These are phyloP conservation scores for Eutrema salsugineum DNA, from an alignment of 441 rosid species.

Conservation along the genomic window DNA sequence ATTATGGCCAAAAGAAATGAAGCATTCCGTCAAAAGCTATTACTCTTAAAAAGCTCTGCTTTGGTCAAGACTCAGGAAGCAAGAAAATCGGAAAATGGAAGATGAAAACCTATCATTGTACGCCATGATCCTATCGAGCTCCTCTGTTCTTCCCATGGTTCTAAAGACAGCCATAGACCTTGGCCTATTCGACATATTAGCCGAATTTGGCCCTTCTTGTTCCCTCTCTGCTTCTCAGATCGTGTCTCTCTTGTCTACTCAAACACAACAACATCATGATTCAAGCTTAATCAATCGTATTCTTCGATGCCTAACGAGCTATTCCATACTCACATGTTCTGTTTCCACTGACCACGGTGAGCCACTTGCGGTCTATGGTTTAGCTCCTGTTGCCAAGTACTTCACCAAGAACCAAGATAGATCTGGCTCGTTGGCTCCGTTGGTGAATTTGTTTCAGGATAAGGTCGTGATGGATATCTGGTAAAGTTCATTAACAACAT, in stretches of 20 bases:
- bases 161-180: slow-evolving; percentile 35
- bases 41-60: background rate
- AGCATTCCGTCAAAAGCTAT: background rate
- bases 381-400: slow-evolving; percentile 48
- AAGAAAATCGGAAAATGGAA: slow-evolving; percentile 12
- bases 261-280: slow-evolving; percentile 25
- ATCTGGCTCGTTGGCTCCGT: slow-evolving; percentile 30
- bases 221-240: slow-evolving; percentile 41
- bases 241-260: slow-evolving; percentile 29
- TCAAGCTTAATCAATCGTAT: slow-evolving; percentile 30
- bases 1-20: background rate
- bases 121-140: slow-evolving; percentile 35
- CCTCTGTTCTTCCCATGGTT: slow-evolving; percentile 49
- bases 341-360: slow-evolving; percentile 16
- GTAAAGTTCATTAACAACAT: slow-evolving; percentile 13
- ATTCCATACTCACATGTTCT: slow-evolving; percentile 39
- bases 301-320: slow-evolving; percentile 46
- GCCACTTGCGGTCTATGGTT: slow-evolving; percentile 32
- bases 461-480: slow-evolving; percentile 33
- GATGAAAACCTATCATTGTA: slow-evolving; percentile 24
- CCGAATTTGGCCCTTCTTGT: slow-evolving; percentile 31
- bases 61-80: slow-evolving; percentile 6
- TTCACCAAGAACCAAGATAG: slow-evolving; percentile 35
- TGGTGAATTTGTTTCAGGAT: slow-evolving; percentile 35
- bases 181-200: slow-evolving; percentile 40